Conservation (phyloP, 192 early-diverging fungal species). For the Funneliformis mosseae region DNA sequence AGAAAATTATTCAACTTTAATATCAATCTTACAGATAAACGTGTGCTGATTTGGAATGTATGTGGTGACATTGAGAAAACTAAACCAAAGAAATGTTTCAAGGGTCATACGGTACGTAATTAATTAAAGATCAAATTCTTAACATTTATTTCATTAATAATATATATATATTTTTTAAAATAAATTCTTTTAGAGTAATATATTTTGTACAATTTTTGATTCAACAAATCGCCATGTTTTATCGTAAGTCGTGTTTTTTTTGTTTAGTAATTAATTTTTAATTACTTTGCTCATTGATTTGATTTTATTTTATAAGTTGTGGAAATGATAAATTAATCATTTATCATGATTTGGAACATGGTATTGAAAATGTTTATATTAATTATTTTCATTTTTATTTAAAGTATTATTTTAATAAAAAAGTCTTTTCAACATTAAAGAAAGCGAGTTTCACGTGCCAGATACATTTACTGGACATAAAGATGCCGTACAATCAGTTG, state of each 20-base stretch:
- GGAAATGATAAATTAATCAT: neutral
- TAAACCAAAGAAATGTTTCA: constrained; percentile 6
- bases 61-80: neutral
- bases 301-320: neutral
- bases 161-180: neutral
- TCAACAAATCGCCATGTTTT: neutral
- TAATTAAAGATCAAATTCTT: neutral
- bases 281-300: neutral
- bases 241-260: neutral
- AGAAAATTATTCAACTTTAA: neutral
- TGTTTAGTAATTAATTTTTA: neutral
- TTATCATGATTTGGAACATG: constrained; percentile 3
- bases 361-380: neutral
- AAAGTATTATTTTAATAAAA: neutral
- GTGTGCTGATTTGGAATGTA: neutral
- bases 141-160: neutral
- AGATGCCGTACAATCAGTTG: neutral
- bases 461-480: neutral
- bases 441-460: neutral
- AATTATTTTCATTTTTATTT: neutral
- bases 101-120: neutral
- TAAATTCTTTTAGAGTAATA: neutral
- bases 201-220: constrained; percentile 4
- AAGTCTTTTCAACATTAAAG: neutral
- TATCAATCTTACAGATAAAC: neutral